Base-by-base conservation (phyloP, 139 green algal species). In the Pleodorina starrii region DNA sequence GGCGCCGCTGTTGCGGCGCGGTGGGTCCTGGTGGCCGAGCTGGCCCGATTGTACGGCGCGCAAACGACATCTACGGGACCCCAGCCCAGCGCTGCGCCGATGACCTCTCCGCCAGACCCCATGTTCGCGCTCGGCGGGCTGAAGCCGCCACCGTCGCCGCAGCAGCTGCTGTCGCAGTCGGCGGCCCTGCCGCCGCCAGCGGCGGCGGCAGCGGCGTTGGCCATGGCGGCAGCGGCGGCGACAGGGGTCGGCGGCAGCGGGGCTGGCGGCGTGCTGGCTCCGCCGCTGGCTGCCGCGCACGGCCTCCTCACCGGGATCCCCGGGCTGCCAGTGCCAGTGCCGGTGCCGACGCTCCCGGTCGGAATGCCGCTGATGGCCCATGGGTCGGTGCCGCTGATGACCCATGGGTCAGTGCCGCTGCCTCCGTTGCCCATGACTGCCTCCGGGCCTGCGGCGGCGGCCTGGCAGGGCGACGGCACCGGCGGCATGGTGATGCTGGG, bases 41-140 rank as follows among this genome's bases (percentile, higher is more conserved):
- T 79, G 46, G 82, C 10, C 0, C 66, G 43, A 0, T 9, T 79
- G 82, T 88, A 88, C 82, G 46, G 66, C 74, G 25, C 1, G 43
- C n/a, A 40, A 3, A 21, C 43, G 12, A 29, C 81, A 1, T 29
- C 59, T 35, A 25, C 80, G 40, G 57, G 3, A 27, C 16, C 60
- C 6, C 40, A 42, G 57, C 29, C 40, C 42, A 25, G 29, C 12
- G 57, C 40, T 23, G 38, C 40, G 38, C 16, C 79, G 29, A 38
- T 54, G 40, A 36, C 72, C 6, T 5, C 46, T 4, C 32, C 17
- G 1, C 44, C 82, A 5, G 82, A 88, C 14, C 82, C 43, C 23
- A 68, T 88, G 66, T 79, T 88, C 38, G 66, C 82, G 2, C 66
- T 79, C 5, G 82, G 82, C 44, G 82, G 82, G 25, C 10, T 87